Conservation (phyloP, 305 asterid genomes). For the Fraxinus platypoda region DNA sequence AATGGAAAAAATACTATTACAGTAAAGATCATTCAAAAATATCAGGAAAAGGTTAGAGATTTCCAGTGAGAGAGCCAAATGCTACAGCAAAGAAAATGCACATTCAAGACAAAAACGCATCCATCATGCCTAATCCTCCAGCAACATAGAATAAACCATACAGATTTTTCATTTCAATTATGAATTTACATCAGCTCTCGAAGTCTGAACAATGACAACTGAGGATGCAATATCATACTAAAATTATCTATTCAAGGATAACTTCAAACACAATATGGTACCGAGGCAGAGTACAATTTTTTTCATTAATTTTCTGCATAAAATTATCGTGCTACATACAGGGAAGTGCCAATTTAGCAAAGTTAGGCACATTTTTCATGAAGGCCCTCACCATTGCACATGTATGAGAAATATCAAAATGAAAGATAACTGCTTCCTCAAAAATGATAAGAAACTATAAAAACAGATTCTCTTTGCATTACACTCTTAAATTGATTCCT, state of each 20-base stretch:
- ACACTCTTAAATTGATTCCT: not conserved
- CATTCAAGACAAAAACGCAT: slow-evolving; percentile 10
- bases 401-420: not conserved
- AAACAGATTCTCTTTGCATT: not conserved
- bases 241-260: not conserved
- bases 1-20: not conserved
- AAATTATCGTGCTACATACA: not conserved
- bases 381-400: not conserved
- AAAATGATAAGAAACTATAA: not conserved
- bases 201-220: not conserved
- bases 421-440: not conserved
- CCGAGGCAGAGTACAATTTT: not conserved
- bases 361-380: not conserved
- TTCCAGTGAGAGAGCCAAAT: slow-evolving; percentile 9
- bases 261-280: not conserved
- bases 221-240: not conserved
- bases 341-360: not conserved
- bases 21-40: not conserved
- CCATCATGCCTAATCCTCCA: not conserved
- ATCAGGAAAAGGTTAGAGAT: not conserved
- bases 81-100: not conserved
- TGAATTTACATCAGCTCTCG: not conserved
- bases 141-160: not conserved
- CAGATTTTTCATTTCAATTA: not conserved
- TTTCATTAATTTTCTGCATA: not conserved